Evolutionary conservation across 371 early-diverging fungal genomes (phyloP), one percentile per base, ranked within the genome.

Genomic region (Lichtheimia ramosa): DNA sequence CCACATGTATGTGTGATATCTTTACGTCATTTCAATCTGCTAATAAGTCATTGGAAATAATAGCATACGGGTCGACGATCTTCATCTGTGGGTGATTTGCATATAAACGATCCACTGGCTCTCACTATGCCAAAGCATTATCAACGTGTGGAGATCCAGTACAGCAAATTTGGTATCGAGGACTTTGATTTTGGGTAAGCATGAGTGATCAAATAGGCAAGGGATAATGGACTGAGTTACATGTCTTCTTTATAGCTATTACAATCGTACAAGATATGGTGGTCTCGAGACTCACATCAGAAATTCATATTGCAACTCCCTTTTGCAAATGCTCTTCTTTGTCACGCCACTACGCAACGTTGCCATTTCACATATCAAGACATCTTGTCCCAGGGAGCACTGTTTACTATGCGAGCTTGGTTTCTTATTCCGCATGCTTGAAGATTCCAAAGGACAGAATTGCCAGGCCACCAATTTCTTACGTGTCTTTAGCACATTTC

Each of bases 391-490:
- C 0, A 85, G 86, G 43, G 88, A 89, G 28, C 81, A 79, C 56
- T 97, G 98, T 51, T 66, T 97, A 50, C 70, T 86, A 3, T 97
- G 98, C 73, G 96, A 97, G 60, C 81, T 96, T 15, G 96, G 95
- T 0, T 93, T 95, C 57, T 63, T 97, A 58, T 94, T 94, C 65
- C 79, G 91, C 0, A 95, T 95, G 96, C 77, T 97, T 21, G 92
- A 93, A 56, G 90, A 89, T 25, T 88, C 94, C 2, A 80, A 86
- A 23, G 97, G 97, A 5, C 85, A 87, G 41, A 97, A 96, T 60
- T 97, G 98, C 68, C 96, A 96, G 56, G 98, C 98, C 3, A 83
- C 93, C 6, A 96, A 94, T 65, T 92, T 96, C 51, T 74, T 96
- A 51, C 72, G 89, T 0, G 92, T 90, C 0, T 88, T 97, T 61